Conservation (phyloP, 2,329 filamentous ascomycete species). For the Verticillium alfalfae region DNA sequence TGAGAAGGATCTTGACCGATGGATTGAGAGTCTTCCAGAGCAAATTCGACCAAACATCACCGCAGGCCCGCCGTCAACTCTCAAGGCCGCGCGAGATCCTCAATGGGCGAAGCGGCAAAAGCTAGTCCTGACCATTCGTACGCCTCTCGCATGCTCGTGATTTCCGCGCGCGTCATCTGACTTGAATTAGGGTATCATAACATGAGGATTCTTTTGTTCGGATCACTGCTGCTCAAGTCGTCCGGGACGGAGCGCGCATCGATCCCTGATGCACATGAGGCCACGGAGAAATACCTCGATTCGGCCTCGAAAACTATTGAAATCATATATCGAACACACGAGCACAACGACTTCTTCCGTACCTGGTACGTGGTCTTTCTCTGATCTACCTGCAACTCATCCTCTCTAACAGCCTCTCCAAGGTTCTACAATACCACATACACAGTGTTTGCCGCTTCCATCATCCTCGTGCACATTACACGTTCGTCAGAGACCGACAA, state of each 20-base stretch:
- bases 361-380: slow-evolving; percentile 15
- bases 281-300: slow-evolving; percentile 16
- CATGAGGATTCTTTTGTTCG: slow-evolving; percentile 18
- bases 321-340: slow-evolving; percentile 19
- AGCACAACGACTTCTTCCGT: slow-evolving; percentile 21
- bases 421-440: slow-evolving; percentile 25
- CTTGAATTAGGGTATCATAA: slow-evolving; percentile 16
- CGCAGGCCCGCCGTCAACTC: slow-evolving; percentile 9
- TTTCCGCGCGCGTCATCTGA: background rate
- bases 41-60: slow-evolving; percentile 13
- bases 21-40: slow-evolving; percentile 14
- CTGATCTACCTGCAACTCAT: background rate
- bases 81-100: slow-evolving; percentile 12
- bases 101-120: slow-evolving; percentile 20
- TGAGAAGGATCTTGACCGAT: slow-evolving; percentile 15
- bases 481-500: slow-evolving; percentile 12
- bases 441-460: slow-evolving; percentile 19
- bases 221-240: slow-evolving; percentile 16
- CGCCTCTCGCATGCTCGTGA: background rate
- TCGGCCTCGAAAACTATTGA: slow-evolving; percentile 20
- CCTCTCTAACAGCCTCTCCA: background rate
- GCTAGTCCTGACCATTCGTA: slow-evolving; percentile 17
- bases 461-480: slow-evolving; percentile 19
- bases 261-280: slow-evolving; percentile 11
- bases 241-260: slow-evolving; percentile 11